phyloP scores from a whole-genome alignment of 1,139 yeast genomes.

The Meyerozyma carpophila region DNA sequence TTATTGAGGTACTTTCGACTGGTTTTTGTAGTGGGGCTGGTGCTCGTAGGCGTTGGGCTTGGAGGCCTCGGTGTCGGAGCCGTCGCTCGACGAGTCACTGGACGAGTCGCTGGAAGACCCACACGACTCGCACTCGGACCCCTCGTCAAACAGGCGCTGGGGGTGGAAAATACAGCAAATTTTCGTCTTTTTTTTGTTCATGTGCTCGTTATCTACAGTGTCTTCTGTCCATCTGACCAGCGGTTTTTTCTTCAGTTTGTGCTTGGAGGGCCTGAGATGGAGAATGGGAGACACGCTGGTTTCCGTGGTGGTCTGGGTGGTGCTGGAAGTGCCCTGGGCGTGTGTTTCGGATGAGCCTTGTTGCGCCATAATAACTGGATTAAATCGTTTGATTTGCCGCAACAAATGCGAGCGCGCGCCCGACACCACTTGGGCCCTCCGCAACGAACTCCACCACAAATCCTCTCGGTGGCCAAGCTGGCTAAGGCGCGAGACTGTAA shows the following conservation, averaged over 20 bases:
- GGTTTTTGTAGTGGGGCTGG: conserved; percentile 57
- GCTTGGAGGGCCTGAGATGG: not conserved
- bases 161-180: conserved; percentile 96
- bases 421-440: not conserved
- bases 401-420: not conserved
- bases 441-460: not conserved
- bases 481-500: conserved; percentile 18
- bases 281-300: not conserved
- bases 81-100: conserved; percentile 32
- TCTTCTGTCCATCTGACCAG: conserved; percentile 81
- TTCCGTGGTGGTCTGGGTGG: not conserved
- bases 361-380: not conserved
- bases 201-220: conserved; percentile 81
- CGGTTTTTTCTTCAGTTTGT: conserved; percentile 21
- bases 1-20: conserved; percentile 7
- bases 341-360: not conserved
- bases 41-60: conserved; percentile 71
- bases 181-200: conserved; percentile 84
- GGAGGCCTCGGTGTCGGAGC: conserved; percentile 5
- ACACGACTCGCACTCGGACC: conserved; percentile 27
- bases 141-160: conserved; percentile 55
- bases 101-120: conserved; percentile 20
- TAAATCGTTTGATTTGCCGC: not conserved
- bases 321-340: not conserved
- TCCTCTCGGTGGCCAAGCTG: conserved; percentile 17